phyloP scores from a whole-genome alignment of 805 yeast species.

The Blastobotrys peoriensis region DNA sequence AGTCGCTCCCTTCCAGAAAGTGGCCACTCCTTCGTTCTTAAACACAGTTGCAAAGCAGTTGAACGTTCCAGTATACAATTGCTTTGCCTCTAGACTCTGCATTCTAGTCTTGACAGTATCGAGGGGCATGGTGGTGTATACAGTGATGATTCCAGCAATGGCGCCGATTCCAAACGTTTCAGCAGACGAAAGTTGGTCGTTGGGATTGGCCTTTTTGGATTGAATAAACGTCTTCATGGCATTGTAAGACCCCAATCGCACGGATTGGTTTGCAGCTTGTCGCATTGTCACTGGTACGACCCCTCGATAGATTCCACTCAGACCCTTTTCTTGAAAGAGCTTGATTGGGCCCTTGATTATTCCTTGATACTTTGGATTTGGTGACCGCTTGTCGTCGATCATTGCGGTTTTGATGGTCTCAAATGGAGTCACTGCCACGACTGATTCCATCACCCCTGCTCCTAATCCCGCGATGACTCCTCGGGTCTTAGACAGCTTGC shows the following conservation, averaged over 20 bases:
- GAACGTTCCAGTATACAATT: constrained; percentile 63
- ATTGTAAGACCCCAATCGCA: constrained; percentile 87
- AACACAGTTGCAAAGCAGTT: constrained; percentile 78
- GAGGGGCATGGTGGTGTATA: constrained; percentile 88
- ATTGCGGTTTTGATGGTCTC: constrained; percentile 95
- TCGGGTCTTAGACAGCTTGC: constrained; percentile 80
- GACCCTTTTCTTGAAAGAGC: constrained; percentile 70
- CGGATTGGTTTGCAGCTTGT: constrained; percentile 95
- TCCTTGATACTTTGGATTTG: constrained; percentile 68
- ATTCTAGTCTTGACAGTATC: constrained; percentile 95
- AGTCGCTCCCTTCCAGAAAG: constrained; percentile 98
- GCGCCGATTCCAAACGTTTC: constrained; percentile 88
- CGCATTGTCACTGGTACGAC: constrained; percentile 88
- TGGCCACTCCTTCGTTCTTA: constrained; percentile 79
- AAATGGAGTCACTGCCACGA: constrained; percentile 92
- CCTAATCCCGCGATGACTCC: constrained; percentile 97
- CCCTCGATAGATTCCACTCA: constrained; percentile 82
- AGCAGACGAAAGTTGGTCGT: constrained; percentile 67
- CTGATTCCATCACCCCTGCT: constrained; percentile 89
- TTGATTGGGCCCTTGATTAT: constrained; percentile 55
- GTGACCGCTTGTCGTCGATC: constrained; percentile 83
- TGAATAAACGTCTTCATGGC: constrained; percentile 77
- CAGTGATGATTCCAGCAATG: constrained; percentile 81
- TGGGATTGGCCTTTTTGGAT: constrained; percentile 60
- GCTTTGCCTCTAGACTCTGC: constrained; percentile 83